Base-by-base conservation (phyloP, 2,329 filamentous ascomycete species). In the Colletotrichum sp. region DNA sequence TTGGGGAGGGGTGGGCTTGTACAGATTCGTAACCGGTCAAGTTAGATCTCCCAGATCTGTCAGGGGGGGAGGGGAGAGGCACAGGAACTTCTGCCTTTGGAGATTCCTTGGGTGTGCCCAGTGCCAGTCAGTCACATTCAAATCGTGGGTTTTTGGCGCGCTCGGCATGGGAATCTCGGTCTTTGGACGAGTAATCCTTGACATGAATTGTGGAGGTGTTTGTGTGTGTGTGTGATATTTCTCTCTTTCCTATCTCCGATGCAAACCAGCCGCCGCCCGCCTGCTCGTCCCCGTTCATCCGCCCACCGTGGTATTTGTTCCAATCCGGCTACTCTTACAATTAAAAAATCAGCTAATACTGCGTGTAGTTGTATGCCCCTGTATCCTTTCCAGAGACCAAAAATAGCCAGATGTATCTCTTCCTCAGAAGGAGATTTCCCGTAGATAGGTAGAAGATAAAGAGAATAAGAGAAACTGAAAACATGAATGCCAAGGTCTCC, bases 281-380 rank as follows among this genome's bases (percentile, higher is more conserved):
- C 30, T 63, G 16, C 36, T 13, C 16, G 18, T 16, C 65, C 26
- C 28, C 5, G 9, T 44, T 44, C 18, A 44, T 44, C 39, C 39
- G 18, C 39, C 44, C 65, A 21, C 44, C n/a, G 55, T 69, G 55
- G 67, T 69, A 69, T 69, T 15, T 34, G 30, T 34, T 28, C 21
- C 39, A 12, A 18, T 65, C 68, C 68, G 39, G 70, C 73, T 73
- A 73, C 30, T 76, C n/a, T 36, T 73, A 76, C 73, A 73, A 72
- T 72, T 75, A 65, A 60, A 64, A 62, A 39, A 44, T 57, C 64
- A 60, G 69, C 73, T 68, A 30, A 73, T 57, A 73, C 63, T 68
- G 63, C 21, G 60, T 57, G 7, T 57, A 28, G n/a, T 64, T 28
- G 24, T 67, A 60, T 66, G 49, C 44, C 68, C 62, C 39, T 60